A percentile compares a stretch with the other conserved stretches of the same genome.
phyloP scores from a whole-genome alignment of 2,329 filamentous ascomycete species.

The Pseudocercospora fijiensis region DNA sequence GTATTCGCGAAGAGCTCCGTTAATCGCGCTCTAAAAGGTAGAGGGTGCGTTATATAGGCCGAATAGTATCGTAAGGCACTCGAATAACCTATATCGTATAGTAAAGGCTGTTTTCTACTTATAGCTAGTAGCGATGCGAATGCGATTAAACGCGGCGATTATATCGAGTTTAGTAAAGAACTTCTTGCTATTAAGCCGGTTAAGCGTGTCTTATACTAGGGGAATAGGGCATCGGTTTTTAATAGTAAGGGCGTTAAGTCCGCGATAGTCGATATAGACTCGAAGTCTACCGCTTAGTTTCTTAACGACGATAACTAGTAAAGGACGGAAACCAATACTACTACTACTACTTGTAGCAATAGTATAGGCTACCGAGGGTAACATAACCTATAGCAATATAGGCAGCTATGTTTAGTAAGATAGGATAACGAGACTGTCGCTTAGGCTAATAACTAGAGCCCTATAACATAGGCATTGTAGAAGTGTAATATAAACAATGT shows the following conservation, averaged over 20 bases:
- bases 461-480: too few relatives aligned
- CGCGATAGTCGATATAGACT: slow-evolving; percentile 33
- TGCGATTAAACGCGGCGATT: slow-evolving; percentile 15
- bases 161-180: too few relatives aligned
- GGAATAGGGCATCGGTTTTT: slow-evolving; percentile 33
- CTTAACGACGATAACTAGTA: slow-evolving; percentile 12
- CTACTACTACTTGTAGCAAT: too few relatives aligned
- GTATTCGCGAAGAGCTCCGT: slow-evolving; percentile 7
- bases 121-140: slow-evolving; percentile 10
- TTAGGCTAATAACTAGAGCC: too few relatives aligned
- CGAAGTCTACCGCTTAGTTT: slow-evolving; percentile 18
- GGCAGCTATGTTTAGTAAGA: too few relatives aligned
- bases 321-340: too few relatives aligned
- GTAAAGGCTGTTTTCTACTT: slow-evolving; percentile 19
- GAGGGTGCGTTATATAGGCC: slow-evolving; percentile 4
- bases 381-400: too few relatives aligned
- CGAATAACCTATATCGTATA: slow-evolving; percentile 12
- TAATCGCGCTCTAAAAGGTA: slow-evolving; percentile 12
- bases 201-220: slow-evolving; percentile 32
- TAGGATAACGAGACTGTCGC: too few relatives aligned
- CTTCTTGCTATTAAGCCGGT: slow-evolving; percentile 22
- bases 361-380: too few relatives aligned
- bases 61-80: slow-evolving; percentile 18
- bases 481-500: too few relatives aligned
- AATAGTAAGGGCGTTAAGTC: slow-evolving; percentile 32